Base-by-base conservation (phyloP, 2,329 filamentous ascomycete genomes). In the Ustulina deusta region DNA sequence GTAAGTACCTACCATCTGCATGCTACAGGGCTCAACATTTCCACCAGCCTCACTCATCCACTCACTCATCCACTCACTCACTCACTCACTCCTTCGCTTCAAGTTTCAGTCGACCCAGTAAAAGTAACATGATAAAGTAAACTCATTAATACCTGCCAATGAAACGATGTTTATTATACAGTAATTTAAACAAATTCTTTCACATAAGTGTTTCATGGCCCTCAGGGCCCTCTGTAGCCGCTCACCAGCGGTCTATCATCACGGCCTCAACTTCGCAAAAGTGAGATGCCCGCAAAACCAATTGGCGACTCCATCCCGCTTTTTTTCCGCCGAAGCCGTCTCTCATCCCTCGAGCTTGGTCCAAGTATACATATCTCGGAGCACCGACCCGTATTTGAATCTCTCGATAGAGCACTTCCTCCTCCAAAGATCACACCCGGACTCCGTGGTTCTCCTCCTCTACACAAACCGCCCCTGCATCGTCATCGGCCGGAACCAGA, bases 401-500 rank as follows among this genome's bases (percentile, higher is more conserved):
- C 92, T 99, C 65, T 94, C 94, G 36, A 91, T 97, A 74, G 96
- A 99, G 83, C 93, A 98, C 78, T 91, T 93, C 79, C 89, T 99
- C 34, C 87, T 98, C 7, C 89, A 93, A 74, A 89, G 89, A 62
- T 90, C 91, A 0, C 87, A 90, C 1, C 83, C 89, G 6, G 87
- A 91, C 68, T 93, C 93, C 13, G 91, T 87, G 15, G 81, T 98
- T 58, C 87, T 98, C 1, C 92, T 98, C 64, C 87, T 97, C 58
- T 99, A 98, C 82, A 87, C 89, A 74, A 98, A 99, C 81, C 81
- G 88, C 42, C 94, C 95, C 0, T 94, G 93, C 78, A 87, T 99
- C 67, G 90, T 99, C 77, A 91, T 99, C 73, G 96, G 96, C 49
- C 90, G 96, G 68, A 99, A 99, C 79, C 96, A 99, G 82, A 99